Conservation (phyloP, 305 asterid species). For the Plantago rigida region DNA sequence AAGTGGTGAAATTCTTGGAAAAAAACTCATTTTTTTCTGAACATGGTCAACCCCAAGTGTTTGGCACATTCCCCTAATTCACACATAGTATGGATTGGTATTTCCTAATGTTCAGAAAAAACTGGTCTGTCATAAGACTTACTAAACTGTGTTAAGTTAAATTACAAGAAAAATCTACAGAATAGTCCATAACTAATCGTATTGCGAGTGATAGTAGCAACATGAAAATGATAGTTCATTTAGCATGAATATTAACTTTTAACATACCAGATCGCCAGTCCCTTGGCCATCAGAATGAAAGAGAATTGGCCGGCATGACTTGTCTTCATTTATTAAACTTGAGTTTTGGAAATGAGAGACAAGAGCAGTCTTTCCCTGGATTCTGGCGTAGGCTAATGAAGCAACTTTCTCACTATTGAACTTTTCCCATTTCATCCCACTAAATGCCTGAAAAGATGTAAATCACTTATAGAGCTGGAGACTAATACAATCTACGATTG, state of each 20-base stretch:
- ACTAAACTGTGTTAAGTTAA: too few relatives aligned
- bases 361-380: conserved; percentile 78
- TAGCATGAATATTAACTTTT: background rate
- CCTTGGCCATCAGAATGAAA: conserved; percentile 71
- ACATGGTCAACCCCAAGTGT: too few relatives aligned
- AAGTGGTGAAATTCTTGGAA: too few relatives aligned
- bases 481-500: background rate
- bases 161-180: too few relatives aligned
- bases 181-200: too few relatives aligned
- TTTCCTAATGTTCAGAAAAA: too few relatives aligned
- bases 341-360: conserved; percentile 91
- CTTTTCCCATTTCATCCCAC: conserved; percentile 97
- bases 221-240: background rate
- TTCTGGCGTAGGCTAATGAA: conserved; percentile 89
- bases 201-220: background rate
- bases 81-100: too few relatives aligned
- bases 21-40: too few relatives aligned
- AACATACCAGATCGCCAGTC: conserved; percentile 47
- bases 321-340: conserved; percentile 92
- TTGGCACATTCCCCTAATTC: too few relatives aligned
- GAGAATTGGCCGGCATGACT: conserved; percentile 79
- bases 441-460: conserved; percentile 51
- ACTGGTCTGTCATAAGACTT: too few relatives aligned
- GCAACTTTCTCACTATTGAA: conserved; percentile 93
- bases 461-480: background rate